Base-by-base conservation (phyloP, 2,329 filamentous ascomycete species). In the Colletotrichum graminicola region DNA sequence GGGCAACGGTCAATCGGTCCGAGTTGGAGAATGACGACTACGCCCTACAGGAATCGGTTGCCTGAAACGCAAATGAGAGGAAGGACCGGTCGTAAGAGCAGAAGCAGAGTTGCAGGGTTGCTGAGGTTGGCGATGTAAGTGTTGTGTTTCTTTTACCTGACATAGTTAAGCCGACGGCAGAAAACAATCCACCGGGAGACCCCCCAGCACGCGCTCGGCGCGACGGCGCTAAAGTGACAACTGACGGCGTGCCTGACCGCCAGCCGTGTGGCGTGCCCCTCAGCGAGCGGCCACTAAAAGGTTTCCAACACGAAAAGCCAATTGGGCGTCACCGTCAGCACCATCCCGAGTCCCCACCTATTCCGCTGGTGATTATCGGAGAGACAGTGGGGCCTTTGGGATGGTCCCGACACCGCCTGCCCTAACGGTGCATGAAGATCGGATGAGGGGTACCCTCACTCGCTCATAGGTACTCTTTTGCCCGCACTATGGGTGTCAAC, bases 151-250 rank as follows among this genome's bases (percentile, higher is more conserved):
- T 66, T 66, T 72, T 34, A 36, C 70, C 70, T 62, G 61, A 72
- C 70, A 67, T 66, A 72, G 70, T 72, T 66, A 72, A 39, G 67
- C 62, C 18, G 36, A 62, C 70, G 70, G 69, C 69, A 72, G 60
- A 69, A 71, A 68, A 52, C 34, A 57, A 23, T 67, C 64, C 64
- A 62, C 36, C 41, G 41, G 43, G 43, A 29, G 32, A 54, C 41
- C 29, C 29, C 64, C 55, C 34, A 5, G 23, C 64, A 62, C 64
- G 45, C 52, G 56, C 26, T 49, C 26, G 57, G 56, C 54, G 59
- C 54, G 60, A 63, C 45, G n/a, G 41, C 69, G 21, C 32, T 56
- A 72, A 51, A 41, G 49, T 36, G 43, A 61, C 26, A 23, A 52
- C 36, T 6, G 54, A 23, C 32, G n/a, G 32, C 41, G 59, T n/a